Percentiles rank a stretch among this genome's conserved stretches.
Evolutionary conservation across 768 basidiomycete species (phyloP).

Genomic region (Termitomyces sp.): DNA sequence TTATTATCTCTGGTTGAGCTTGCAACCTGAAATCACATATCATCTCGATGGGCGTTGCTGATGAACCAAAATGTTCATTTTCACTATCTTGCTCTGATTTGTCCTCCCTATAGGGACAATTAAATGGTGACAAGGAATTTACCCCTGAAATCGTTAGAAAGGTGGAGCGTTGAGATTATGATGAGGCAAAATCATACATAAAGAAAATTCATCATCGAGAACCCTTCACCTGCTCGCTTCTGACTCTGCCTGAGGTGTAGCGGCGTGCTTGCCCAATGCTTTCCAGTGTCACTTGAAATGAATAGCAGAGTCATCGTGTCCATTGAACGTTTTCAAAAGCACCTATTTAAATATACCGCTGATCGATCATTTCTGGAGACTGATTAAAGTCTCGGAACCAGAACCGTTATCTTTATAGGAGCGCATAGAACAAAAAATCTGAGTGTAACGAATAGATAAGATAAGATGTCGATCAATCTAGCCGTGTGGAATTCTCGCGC

Average conservation of each 20-base stretch:
- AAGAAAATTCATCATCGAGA: not conserved
- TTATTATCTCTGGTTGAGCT: not conserved
- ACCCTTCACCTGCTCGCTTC: not conserved
- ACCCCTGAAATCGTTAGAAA: not conserved
- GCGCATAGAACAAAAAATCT: not conserved
- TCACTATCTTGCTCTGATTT: not conserved
- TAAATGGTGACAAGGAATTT: not conserved
- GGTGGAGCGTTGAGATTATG: not conserved
- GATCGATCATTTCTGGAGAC: not conserved
- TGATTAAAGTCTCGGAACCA: not conserved
- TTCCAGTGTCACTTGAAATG: not conserved
- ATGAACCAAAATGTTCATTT: not conserved
- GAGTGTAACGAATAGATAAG: conserved; percentile 18
- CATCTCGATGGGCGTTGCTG: not conserved
- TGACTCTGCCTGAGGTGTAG: no score
- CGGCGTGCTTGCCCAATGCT: no score
- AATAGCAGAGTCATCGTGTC: not conserved
- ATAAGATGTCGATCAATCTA: conserved; percentile 27
- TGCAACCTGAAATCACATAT: not conserved
- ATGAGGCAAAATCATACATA: no score
- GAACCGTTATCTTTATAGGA: no score
- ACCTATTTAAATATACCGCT: not conserved
- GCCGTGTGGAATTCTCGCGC: conserved; percentile 24
- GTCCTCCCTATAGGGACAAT: not conserved
- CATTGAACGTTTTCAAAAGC: not conserved